These are phyloP conservation scores for Trichophyton benhamiae DNA, from an alignment of 2,329 filamentous ascomycete species.

Conservation along the genomic window DNA sequence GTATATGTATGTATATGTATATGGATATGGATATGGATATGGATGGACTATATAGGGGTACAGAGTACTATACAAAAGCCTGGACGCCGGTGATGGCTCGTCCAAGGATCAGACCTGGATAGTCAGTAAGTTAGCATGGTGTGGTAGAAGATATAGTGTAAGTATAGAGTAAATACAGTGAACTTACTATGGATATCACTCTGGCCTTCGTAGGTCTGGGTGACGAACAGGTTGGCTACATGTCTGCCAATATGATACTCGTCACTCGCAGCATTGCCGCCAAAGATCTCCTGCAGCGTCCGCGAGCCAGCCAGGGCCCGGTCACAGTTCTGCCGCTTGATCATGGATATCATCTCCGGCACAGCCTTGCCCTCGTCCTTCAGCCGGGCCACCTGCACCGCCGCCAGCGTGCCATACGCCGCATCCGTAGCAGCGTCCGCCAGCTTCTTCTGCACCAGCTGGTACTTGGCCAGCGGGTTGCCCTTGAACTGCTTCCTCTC, in stretches of 20 bases:
- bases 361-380: constrained; percentile 82
- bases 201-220: constrained; percentile 96
- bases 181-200: constrained; percentile 87
- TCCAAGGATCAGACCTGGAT: constrained; percentile 53
- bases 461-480: constrained; percentile 89
- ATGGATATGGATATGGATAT: no score
- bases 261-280: constrained; percentile 94
- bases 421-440: constrained; percentile 85
- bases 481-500: constrained; percentile 93
- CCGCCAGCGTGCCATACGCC: constrained; percentile 79
- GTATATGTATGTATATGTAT: no score
- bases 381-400: constrained; percentile 77
- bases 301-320: constrained; percentile 68
- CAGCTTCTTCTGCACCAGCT: constrained; percentile 95
- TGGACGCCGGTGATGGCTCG: constrained; percentile 63
- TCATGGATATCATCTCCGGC: constrained; percentile 93
- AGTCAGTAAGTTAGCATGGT: constrained; percentile 10
- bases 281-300: constrained; percentile 83
- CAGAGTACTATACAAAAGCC: constrained; percentile 53
- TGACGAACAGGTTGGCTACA: constrained; percentile 91
- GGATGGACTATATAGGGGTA: neutral
- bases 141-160: no score
- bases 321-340: constrained; percentile 97
- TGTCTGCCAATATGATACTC: constrained; percentile 93
- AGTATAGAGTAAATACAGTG: no score